Percentiles rank a stretch among this genome's conserved stretches.
These are phyloP conservation scores for Curvularia lunata DNA, from an alignment of 2,329 filamentous ascomycete genomes.

Conservation along the genomic window DNA sequence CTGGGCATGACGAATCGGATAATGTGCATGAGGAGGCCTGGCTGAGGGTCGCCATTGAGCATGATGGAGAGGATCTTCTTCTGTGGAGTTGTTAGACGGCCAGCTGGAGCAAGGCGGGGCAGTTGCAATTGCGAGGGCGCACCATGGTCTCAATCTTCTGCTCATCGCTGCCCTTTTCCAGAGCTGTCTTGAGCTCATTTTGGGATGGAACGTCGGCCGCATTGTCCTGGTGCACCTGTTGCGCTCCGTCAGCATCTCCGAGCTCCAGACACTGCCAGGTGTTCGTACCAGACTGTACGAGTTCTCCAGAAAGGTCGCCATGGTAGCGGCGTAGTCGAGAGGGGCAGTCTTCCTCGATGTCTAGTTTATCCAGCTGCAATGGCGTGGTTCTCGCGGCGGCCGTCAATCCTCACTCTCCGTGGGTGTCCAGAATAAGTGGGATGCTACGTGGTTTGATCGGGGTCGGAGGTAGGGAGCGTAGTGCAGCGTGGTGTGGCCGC, in stretches of 20 bases:
- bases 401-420: constrained; percentile 42
- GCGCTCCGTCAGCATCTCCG: constrained; percentile 38
- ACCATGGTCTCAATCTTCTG: constrained; percentile 81
- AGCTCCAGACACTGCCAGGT: constrained; percentile 38
- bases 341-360: constrained; percentile 8
- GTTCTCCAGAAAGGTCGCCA: constrained; percentile 94
- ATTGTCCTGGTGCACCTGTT: constrained; percentile 87
- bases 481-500: constrained; percentile 22
- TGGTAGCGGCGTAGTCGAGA: constrained; percentile 57
- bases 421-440: constrained; percentile 39
- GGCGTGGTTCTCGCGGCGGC: constrained; percentile 36
- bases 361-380: constrained; percentile 28
- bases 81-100: constrained; percentile 38
- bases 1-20: constrained; percentile 99
- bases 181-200: constrained; percentile 88
- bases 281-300: constrained; percentile 80
- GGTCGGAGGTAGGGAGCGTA: constrained; percentile 20
- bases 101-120: constrained; percentile 60
- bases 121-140: constrained; percentile 28
- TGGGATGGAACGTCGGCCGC: constrained; percentile 87
- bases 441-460: constrained; percentile 45
- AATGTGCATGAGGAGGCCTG: constrained; percentile 96
- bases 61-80: constrained; percentile 95
- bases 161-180: constrained; percentile 94
- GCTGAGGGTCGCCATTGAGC: constrained; percentile 97